A percentile compares a stretch with the other conserved stretches of the same genome.
These are phyloP conservation scores for Closterium sp. DNA, from an alignment of 139 green algal genomes.

Conservation along the genomic window DNA sequence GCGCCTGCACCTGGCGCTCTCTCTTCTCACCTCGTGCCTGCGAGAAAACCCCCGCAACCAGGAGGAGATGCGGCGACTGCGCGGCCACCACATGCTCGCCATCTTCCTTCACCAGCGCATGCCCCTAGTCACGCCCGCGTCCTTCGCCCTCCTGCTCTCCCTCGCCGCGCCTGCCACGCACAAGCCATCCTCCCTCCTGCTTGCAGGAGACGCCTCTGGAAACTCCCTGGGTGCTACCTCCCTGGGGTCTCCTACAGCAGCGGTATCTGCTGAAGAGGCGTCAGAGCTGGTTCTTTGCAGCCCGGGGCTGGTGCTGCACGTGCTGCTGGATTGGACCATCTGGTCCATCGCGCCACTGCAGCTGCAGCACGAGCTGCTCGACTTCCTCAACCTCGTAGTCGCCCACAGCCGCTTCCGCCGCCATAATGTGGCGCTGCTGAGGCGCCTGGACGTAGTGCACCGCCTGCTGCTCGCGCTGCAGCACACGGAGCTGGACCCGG, in stretches of 20 bases:
- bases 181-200: not conserved
- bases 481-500: not conserved
- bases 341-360: slow-evolving; percentile 29
- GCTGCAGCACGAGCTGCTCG: slow-evolving; percentile 33
- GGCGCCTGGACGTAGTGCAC: slow-evolving; percentile 16
- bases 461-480: slow-evolving; percentile 28
- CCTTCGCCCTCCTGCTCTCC: slow-evolving; percentile 34
- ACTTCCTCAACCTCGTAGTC: slow-evolving; percentile 17
- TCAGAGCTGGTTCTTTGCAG: slow-evolving; percentile 33
- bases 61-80: slow-evolving; percentile 25
- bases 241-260: not conserved
- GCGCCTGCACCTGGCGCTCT: slow-evolving; percentile 19
- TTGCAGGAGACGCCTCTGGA: not conserved
- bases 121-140: slow-evolving; percentile 6
- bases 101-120: slow-evolving; percentile 40
- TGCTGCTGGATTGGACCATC: slow-evolving; percentile 51
- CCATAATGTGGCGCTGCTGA: slow-evolving; percentile 40
- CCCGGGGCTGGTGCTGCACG: slow-evolving; percentile 21
- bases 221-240: not conserved
- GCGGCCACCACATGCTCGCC: slow-evolving; percentile 49
- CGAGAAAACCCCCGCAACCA: slow-evolving; percentile 31
- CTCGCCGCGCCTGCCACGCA: not conserved
- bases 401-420: slow-evolving; percentile 9
- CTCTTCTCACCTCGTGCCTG: slow-evolving; percentile 14
- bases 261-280: not conserved